Base-by-base conservation (phyloP, 2,329 filamentous ascomycete species). In the Nothopassalora personata region DNA sequence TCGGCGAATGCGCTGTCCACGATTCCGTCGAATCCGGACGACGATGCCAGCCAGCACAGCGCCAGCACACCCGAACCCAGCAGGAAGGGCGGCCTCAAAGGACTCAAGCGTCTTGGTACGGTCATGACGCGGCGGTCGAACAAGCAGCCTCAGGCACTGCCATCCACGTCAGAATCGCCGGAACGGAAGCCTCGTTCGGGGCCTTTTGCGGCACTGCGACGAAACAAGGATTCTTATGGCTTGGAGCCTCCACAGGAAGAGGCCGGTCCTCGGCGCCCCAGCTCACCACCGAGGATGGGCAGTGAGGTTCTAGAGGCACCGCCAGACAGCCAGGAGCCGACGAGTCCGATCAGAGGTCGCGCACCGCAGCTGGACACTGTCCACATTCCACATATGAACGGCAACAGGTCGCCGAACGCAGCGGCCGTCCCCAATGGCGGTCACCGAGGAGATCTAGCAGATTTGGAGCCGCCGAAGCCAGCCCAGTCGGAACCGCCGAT, bases 41-140 rank as follows among this genome's bases (percentile, higher is more conserved):
- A 67, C 33, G 59, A 50, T 15, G 36, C 56, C 5, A 65, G 66
- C 73, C 68, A 51, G 3, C 23, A 54, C 36, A 57, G 64, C 73
- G 83, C 84, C 67, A 83, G 82, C n/a, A 60, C 68, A 19, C 57
- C 84, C 81, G 66, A 73, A 50, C 67, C 69, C 33, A 68, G 68
- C 54, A 67, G 67, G 59, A 73, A 70, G 49, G 68, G 69, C 48
- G 69, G 86, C 46, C 80, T 85, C 50, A 84, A 83, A 67, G 71
- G 72, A 9, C 63, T 76, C 49, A 73, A 71, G 66, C 81, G 86
- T 57, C 80, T 90, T 55, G 87, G 87, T 15, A 90, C 87, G 11
- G 86, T 90, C 77, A 80, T 90, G 48, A 82, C 83, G 30, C 80
- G 85, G 23, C 77, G 85, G 60, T 58, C 60, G 6, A 89, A 86